Percentiles rank a stretch among this genome's conserved stretches.
phyloP scores from a whole-genome alignment of 1,139 yeast genomes.

The Geotrichum fermentans region DNA sequence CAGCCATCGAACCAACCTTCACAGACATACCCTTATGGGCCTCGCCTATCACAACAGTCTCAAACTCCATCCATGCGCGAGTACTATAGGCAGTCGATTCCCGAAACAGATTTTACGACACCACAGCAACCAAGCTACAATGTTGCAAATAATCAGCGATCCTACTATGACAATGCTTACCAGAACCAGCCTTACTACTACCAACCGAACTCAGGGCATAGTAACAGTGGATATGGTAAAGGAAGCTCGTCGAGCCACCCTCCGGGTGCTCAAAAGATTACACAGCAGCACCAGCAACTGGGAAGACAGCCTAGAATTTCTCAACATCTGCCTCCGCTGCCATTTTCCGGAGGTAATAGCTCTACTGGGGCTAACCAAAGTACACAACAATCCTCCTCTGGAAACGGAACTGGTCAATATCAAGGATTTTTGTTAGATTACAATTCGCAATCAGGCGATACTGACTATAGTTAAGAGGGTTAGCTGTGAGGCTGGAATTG shows the following conservation, averaged over 20 bases:
- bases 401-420: neutral
- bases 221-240: too few species aligned
- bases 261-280: neutral
- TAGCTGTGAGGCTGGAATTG: too few species aligned
- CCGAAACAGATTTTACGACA: conserved; percentile 2
- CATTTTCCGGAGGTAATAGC: neutral
- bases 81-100: neutral
- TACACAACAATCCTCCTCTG: too few species aligned
- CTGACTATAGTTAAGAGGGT: neutral
- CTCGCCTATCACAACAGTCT: neutral
- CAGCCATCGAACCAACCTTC: neutral
- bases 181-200: neutral
- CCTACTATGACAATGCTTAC: neutral
- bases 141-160: too few species aligned
- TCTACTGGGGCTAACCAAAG: neutral
- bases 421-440: conserved; percentile 5
- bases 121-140: conserved; percentile 7
- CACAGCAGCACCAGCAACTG: conserved; percentile 1
- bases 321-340: conserved; percentile 5
- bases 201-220: too few species aligned
- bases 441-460: neutral
- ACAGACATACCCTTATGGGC: neutral
- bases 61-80: conserved; percentile 3
- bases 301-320: neutral
- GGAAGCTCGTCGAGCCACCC: neutral